These are phyloP conservation scores for Hordeum vulgare DNA, from an alignment of 176 grass and related monocot genomes.

Conservation along the genomic window DNA sequence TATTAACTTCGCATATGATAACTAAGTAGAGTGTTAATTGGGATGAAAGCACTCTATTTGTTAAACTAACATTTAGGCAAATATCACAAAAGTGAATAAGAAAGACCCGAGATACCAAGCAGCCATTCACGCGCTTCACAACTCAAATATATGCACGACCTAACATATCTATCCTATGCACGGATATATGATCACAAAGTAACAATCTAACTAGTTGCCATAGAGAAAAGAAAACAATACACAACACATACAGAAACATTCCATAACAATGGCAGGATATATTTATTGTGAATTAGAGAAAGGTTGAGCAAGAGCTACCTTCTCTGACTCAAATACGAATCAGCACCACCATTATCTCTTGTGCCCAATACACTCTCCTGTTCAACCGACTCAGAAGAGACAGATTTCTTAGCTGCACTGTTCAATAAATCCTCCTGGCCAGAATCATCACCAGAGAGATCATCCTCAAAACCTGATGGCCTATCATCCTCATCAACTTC, in stretches of 20 bases:
- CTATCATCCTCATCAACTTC: constrained; percentile 41
- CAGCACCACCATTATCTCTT: constrained; percentile 18
- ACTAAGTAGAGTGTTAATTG: background rate
- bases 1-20: background rate
- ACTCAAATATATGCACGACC: background rate
- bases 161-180: background rate
- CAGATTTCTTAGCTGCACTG: background rate
- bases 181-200: background rate
- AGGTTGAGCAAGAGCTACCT: constrained; percentile 43
- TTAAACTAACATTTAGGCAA: background rate
- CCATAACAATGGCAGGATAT: background rate
- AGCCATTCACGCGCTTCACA: background rate
- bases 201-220: background rate
- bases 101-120: background rate
- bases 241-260: background rate
- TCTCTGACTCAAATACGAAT: constrained; percentile 87
- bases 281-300: background rate
- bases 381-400: constrained; percentile 18
- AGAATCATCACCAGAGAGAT: constrained; percentile 23
- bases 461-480: constrained; percentile 52
- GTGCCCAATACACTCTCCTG: constrained; percentile 3
- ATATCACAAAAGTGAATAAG: constrained; percentile 5
- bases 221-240: background rate
- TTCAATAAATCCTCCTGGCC: constrained; percentile 24
- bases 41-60: background rate